Base-by-base conservation (phyloP, 2,329 filamentous ascomycete genomes). In the Elsinoe fawcettii region DNA sequence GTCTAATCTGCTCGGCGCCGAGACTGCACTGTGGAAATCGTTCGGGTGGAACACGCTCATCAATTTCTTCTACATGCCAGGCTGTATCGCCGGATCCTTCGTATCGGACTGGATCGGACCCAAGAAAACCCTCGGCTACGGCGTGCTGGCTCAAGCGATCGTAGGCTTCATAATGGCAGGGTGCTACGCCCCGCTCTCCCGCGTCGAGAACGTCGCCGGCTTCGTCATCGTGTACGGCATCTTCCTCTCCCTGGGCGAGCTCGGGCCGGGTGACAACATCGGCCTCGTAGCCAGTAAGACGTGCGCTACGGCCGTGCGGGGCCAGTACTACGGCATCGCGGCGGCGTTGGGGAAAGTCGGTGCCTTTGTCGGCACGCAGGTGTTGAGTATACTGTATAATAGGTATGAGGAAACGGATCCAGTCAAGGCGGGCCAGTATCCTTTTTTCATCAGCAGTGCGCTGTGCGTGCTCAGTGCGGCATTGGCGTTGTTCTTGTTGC, bases 241-340 rank as follows among this genome's bases (percentile, higher is more conserved):
- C 61, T 93, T 93, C 74, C 75, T 89, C 57, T 81, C 85, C 0
- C 77, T 92, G 1, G 88, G 88, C 51, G 89, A 93, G 70, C 73
- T 95, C 39, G 90, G 91, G 0, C 90, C 91, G 0, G 91, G 91
- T 11, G 88, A 96, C 75, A 96, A 96, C 70, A 95, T 96, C 63
- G 90, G 90, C 2, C 79, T 96, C 0, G 71, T 95, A 27, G 90
- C 91, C 0, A 87, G 87, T 47, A 96, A 96, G 76, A 91, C 88
- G 1, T 90, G 85, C 65, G 89, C 91, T 0, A 96, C 91, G 3
- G 86, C 87, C 16, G 85, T 96, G 16, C 61, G 90, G 37, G 91
- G 90, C 2, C 82, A 88, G 67, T 85, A 84, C 70, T 85, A 85
- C 65, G 81, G 85, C 4, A 79, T 88, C 44, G 86, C 87, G 0